Percentiles rank a stretch among this genome's conserved stretches.
Evolutionary conservation across 1,284 basidiomycete species (phyloP).

Genomic region (Naganishia albida): DNA sequence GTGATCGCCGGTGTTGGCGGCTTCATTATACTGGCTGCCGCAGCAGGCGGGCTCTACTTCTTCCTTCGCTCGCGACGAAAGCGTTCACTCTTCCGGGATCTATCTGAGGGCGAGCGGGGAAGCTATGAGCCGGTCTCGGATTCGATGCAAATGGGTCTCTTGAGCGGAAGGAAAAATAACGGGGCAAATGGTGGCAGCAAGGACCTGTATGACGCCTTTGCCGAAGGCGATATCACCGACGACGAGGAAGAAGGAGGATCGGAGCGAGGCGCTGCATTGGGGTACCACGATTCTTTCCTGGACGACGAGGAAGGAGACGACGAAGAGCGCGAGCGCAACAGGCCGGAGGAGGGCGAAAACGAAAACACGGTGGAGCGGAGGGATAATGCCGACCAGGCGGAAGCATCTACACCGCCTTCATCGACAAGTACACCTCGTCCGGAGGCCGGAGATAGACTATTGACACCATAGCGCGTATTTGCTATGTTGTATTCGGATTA

Average conservation of each 20-base stretch:
- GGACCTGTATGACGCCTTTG: slow-evolving; percentile 89
- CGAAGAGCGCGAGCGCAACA: background rate
- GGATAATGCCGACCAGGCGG: background rate
- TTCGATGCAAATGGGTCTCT: slow-evolving; percentile 70
- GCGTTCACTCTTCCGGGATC: slow-evolving; percentile 50
- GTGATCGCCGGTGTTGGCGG: slow-evolving; percentile 72
- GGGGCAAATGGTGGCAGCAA: slow-evolving; percentile 57
- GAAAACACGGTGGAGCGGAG: background rate
- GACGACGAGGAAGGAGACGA: slow-evolving; percentile 45
- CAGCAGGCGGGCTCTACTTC: slow-evolving; percentile 63
- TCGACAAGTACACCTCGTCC: slow-evolving; percentile 14
- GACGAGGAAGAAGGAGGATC: slow-evolving; percentile 45
- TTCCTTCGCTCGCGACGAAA: slow-evolving; percentile 62
- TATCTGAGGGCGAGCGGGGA: slow-evolving; percentile 52
- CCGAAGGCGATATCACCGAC: slow-evolving; percentile 58
- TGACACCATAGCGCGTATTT: slow-evolving; percentile 12
- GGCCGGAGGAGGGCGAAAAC: background rate
- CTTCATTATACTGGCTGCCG: slow-evolving; percentile 66
- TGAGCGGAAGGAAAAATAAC: slow-evolving; percentile 52
- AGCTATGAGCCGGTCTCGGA: slow-evolving; percentile 73
- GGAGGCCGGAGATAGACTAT: slow-evolving; percentile 15
- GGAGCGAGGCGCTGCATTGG: slow-evolving; percentile 41
- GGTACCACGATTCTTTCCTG: slow-evolving; percentile 54
- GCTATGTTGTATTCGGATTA: slow-evolving; percentile 1
- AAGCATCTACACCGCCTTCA: background rate